Base-by-base conservation (phyloP, 495 filamentous ascomycete genomes). In the Parachaetomium inaequale region DNA sequence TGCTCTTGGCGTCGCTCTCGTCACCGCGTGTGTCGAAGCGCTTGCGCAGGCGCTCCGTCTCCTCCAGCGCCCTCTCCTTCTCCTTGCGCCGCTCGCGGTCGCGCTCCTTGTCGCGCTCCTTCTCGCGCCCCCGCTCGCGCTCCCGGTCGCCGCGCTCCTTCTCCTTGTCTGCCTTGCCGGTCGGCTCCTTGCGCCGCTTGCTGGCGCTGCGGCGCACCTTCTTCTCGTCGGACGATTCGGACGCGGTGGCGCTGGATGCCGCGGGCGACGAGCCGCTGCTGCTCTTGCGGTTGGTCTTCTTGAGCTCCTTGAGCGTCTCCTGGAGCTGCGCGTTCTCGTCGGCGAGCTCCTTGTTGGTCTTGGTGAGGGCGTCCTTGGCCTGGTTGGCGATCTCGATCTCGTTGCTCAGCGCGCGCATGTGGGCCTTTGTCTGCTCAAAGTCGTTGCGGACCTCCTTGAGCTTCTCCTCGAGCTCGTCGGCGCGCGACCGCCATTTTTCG, bases 241-340 rank as follows among this genome's bases (percentile, higher is more conserved):
- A 60, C 21, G 64, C 56, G 21, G 57, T 64, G 43, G 58, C 67
- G 56, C 64, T 66, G 55, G 66, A 67, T 59, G 55, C 54, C 26
- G 60, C 49, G 5, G 67, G 61, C 23, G 70, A 46, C 1, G 68
- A 63, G 61, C 2, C 15, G 59, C 40, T 21, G 47, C 45, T 63
- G 66, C 66, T 69, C 66, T 69, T 71, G 49, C 67, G 70, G 67
- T 89, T 84, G 45, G 90, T 89, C 21, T 88, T 85, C 1, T 81
- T 79, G 64, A 96, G 93, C 68, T 88, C 82, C 76, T 91, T 92
- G 78, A 91, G 89, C 29, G 84, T 81, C 0, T 79, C 82, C 72
- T 92, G 94, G 74, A 95, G 92, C 66, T 91, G 83, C 4, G 84
- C 80, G 63, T 93, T 94, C 83, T 95, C 93, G 63, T 91, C 84